Conservation (phyloP, 768 basidiomycete species). For the Tricholoma terreum region DNA sequence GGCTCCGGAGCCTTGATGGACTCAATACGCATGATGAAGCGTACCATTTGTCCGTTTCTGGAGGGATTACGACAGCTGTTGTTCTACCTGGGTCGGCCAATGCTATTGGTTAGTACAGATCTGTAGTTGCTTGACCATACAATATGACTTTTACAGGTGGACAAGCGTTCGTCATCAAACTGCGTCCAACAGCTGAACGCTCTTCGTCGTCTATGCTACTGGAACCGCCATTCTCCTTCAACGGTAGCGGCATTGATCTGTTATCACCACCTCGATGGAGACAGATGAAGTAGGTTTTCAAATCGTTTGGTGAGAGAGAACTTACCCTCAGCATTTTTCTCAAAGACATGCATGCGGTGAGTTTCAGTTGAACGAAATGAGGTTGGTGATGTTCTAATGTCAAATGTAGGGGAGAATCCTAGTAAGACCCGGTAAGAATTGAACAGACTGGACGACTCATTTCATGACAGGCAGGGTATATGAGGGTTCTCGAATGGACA, state of each 20-base stretch:
- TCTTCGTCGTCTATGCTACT: slow-evolving; percentile 72
- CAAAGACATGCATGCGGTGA: slow-evolving; percentile 55
- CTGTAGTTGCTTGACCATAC: background rate
- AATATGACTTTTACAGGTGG: slow-evolving; percentile 46
- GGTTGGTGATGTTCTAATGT: background rate
- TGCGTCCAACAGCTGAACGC: slow-evolving; percentile 66
- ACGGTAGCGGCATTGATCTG: slow-evolving; percentile 45
- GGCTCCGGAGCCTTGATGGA: slow-evolving; percentile 74
- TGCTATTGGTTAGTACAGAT: slow-evolving; percentile 47
- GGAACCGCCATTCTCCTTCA: slow-evolving; percentile 69
- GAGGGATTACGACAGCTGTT: slow-evolving; percentile 76
- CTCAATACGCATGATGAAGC: slow-evolving; percentile 80
- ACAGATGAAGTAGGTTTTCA: slow-evolving; percentile 64
- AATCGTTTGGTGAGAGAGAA: background rate
- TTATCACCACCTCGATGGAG: slow-evolving; percentile 58
- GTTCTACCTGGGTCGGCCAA: slow-evolving; percentile 72
- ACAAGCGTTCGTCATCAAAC: slow-evolving; percentile 76
- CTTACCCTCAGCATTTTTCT: background rate
- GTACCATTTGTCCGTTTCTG: slow-evolving; percentile 63
- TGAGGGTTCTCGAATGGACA: slow-evolving; percentile 59
- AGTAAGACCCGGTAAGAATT: slow-evolving; percentile 27
- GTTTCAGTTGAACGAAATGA: slow-evolving; percentile 12
- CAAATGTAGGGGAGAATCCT: slow-evolving; percentile 49
- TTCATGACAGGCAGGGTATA: slow-evolving; percentile 33
- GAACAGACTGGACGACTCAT: slow-evolving; percentile 2